phyloP scores from a whole-genome alignment of 352 stramenopile species.

The Pythium aphanidermatum region DNA sequence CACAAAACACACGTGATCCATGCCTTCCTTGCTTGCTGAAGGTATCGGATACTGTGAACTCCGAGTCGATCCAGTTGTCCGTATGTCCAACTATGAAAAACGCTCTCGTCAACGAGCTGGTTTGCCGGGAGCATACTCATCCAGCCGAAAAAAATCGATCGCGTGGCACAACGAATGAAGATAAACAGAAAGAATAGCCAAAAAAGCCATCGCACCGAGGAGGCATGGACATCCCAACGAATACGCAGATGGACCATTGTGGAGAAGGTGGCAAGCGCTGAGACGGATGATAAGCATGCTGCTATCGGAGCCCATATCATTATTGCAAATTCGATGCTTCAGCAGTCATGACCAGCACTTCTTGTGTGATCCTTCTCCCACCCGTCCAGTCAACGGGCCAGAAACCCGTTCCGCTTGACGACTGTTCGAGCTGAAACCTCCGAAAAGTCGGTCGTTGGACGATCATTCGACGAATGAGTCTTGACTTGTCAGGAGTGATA shows the following conservation, averaged over 20 bases:
- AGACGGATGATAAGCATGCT: not conserved
- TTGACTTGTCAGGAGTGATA: too few relatives aligned
- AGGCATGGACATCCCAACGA: slow-evolving; percentile 18
- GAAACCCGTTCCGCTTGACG: too few relatives aligned
- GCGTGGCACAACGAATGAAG: slow-evolving; percentile 30
- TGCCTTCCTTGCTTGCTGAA: slow-evolving; percentile 14
- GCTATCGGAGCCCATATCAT: slow-evolving; percentile 6
- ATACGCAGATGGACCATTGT: slow-evolving; percentile 16
- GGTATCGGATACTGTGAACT: slow-evolving; percentile 29
- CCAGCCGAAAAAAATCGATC: slow-evolving; percentile 39
- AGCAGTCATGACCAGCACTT: too few relatives aligned
- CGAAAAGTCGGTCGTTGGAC: too few relatives aligned
- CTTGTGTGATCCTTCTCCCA: too few relatives aligned
- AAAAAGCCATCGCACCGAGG: slow-evolving; percentile 56
- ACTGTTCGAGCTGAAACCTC: too few relatives aligned
- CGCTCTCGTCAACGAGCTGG: slow-evolving; percentile 7
- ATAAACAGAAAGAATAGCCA: slow-evolving; percentile 51
- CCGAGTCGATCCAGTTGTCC: slow-evolving; percentile 40
- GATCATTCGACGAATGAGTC: too few relatives aligned
- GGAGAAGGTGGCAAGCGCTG: slow-evolving; percentile 7
- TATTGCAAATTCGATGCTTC: too few relatives aligned
- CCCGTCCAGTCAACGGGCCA: too few relatives aligned
- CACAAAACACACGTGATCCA: slow-evolving; percentile 31
- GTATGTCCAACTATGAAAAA: slow-evolving; percentile 4
- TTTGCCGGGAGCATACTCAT: slow-evolving; percentile 1